Conservation (phyloP, 2,329 filamentous ascomycete species). For the Phyllosticta citriasiana region DNA sequence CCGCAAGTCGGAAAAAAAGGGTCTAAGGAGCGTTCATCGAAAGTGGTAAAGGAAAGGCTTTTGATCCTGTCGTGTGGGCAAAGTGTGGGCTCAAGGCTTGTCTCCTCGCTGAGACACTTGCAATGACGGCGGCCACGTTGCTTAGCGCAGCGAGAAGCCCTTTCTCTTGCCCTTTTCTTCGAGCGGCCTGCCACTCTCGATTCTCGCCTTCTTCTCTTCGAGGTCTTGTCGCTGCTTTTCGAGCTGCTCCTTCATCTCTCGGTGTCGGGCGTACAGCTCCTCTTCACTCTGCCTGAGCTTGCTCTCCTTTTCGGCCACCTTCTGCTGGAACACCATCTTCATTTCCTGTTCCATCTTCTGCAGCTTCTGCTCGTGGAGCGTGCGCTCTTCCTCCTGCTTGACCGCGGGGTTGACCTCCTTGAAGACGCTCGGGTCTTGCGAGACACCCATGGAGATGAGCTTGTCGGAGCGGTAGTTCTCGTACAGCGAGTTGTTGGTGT, state of each 20-base stretch:
- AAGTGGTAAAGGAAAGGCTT: slow-evolving; percentile 23
- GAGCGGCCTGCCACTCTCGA: slow-evolving; percentile 90
- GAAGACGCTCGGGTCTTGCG: slow-evolving; percentile 97
- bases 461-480: slow-evolving; percentile 99
- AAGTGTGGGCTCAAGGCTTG: slow-evolving; percentile 14
- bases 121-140: background rate
- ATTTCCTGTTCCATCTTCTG: slow-evolving; percentile 99
- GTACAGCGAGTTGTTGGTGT: slow-evolving; percentile 98
- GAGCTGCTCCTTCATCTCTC: slow-evolving; percentile 99
- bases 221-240: slow-evolving; percentile 90
- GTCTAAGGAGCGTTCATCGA: slow-evolving; percentile 21
- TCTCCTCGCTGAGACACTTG: slow-evolving; percentile 14
- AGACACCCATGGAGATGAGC: slow-evolving; percentile 95
- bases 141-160: slow-evolving; percentile 94
- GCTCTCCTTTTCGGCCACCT: slow-evolving; percentile 98
- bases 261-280: slow-evolving; percentile 93
- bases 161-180: slow-evolving; percentile 99
- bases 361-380: slow-evolving; percentile 97
- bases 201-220: slow-evolving; percentile 93
- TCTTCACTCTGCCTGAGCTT: slow-evolving; percentile 99
- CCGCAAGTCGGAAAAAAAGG: slow-evolving; percentile 30
- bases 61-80: slow-evolving; percentile 10
- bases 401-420: slow-evolving; percentile 99
- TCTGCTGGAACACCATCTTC: slow-evolving; percentile 99
- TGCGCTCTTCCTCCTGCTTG: slow-evolving; percentile 98